Evolutionary conservation across 2,329 filamentous ascomycete genomes (phyloP), one percentile per base, ranked within the genome.

Genomic region (Ambrosiella xylebori): DNA sequence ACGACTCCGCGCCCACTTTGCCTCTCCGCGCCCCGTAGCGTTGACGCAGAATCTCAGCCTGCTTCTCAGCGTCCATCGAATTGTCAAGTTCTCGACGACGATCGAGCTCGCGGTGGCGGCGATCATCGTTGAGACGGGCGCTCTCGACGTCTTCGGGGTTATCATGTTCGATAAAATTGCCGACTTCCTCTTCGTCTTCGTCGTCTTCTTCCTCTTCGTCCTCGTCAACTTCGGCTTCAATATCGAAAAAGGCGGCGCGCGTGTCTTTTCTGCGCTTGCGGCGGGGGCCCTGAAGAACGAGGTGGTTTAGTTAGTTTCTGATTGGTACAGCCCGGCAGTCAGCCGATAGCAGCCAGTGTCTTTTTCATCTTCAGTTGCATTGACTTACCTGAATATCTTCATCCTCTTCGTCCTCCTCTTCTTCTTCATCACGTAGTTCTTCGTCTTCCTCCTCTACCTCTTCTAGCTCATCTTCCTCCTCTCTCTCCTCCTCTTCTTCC

Each of bases 181-280:
- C 88, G 57, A 84, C 81, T 64, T 85, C 88, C 64, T 89, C 84
- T 60, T 87, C 82, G 57, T 95, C 89, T 64, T 94, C 88, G 64
- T 96, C 91, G 56, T 94, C 88, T 63, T 95, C 88, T 61, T 87
- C 86, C 63, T 80, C 84, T 64, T 88, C 86, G 65, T 95, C 89
- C 65, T 95, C 89, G 63, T 97, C 93, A 64, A 98, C 93, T 72
- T 96, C 93, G 69, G 93, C 93, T 76, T 98, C 93, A 66, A 91
- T 88, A 81, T 98, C 93, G 72, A 98, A 83, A 80, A 96, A 96
- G 66, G 85, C 84, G 65, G 88, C 87, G 62, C 88, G 81, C 63
- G 79, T 79, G 63, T 86, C 82, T 68, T 81, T 81, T 69, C 83
- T 84, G 59, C 90, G 86, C 71, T 97, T 97, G 65, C 85, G 80